Conservation (phyloP, 2,329 filamentous ascomycete species). For the Epichloe typhina region DNA sequence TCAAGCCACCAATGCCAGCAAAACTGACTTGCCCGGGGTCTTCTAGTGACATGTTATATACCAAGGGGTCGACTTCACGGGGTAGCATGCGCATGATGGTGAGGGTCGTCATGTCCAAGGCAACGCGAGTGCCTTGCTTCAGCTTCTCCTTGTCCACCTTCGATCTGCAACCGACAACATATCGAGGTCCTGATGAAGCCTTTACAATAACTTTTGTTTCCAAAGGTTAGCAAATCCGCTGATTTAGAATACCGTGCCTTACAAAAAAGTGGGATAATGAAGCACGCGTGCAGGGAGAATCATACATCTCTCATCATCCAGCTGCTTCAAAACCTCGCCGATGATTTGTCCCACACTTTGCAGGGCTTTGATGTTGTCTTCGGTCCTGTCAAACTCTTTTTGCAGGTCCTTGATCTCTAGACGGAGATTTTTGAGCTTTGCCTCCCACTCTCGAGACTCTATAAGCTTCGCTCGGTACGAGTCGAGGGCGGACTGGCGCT, state of each 20-base stretch:
- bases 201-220: conserved; percentile 78
- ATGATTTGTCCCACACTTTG: conserved; percentile 99
- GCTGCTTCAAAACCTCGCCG: conserved; percentile 94
- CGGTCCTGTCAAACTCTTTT: conserved; percentile 89
- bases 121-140: conserved; percentile 95
- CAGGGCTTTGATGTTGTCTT: conserved; percentile 98
- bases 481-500: conserved; percentile 57
- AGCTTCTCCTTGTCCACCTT: conserved; percentile 96
- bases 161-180: conserved; percentile 94
- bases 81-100: conserved; percentile 99
- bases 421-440: conserved; percentile 87
- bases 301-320: conserved; percentile 97
- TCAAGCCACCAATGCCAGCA: conserved; percentile 90
- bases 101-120: conserved; percentile 97
- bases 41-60: conserved; percentile 99
- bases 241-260: conserved; percentile 9
- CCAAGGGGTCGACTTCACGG: conserved; percentile 91
- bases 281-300: neutral
- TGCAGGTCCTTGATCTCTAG: conserved; percentile 93
- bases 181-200: conserved; percentile 90
- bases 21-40: conserved; percentile 97
- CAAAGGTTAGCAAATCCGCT: conserved; percentile 7
- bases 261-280: neutral
- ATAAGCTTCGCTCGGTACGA: conserved; percentile 72
- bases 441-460: conserved; percentile 96